Percentiles rank a stretch among this genome's conserved stretches.
phyloP scores from a whole-genome alignment of 73 alveolate species.

The Symbiodinium pilosum region DNA sequence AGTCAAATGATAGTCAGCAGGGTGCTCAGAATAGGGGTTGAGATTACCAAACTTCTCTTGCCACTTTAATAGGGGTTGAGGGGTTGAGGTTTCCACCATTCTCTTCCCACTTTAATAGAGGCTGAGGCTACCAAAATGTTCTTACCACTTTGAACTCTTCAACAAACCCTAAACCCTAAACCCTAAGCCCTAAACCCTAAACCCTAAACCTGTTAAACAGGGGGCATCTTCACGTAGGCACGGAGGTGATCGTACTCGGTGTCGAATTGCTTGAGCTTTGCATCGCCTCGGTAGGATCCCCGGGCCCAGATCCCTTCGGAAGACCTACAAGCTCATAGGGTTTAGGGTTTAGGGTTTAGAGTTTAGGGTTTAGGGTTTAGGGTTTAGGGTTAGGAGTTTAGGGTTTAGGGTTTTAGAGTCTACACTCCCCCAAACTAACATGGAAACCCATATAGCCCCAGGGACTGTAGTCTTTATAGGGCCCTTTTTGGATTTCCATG shows the following conservation, averaged over 20 bases:
- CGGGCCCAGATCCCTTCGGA: background rate
- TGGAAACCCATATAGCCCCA: too few relatives aligned
- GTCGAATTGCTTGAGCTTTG: conserved; percentile 48
- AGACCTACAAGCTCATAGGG: background rate
- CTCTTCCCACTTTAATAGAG: too few relatives aligned
- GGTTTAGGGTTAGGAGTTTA: background rate
- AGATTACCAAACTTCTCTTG: too few relatives aligned
- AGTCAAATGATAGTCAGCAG: too few relatives aligned
- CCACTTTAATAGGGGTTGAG: background rate
- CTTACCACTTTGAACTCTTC: too few relatives aligned
- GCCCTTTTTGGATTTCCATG: too few relatives aligned
- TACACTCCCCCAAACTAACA: too few relatives aligned
- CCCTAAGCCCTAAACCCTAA: background rate
- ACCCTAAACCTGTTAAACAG: background rate
- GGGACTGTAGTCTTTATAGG: too few relatives aligned
- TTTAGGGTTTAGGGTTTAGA: background rate
- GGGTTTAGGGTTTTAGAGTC: too few relatives aligned
- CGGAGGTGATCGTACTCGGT: conserved; percentile 67
- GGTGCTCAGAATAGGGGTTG: too few relatives aligned
- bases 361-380: background rate
- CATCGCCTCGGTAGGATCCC: background rate
- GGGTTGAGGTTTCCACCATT: background rate
- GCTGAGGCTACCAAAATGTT: too few relatives aligned
- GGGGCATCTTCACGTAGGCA: conserved; percentile 17
- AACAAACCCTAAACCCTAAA: background rate